These are phyloP conservation scores for Phoenix roebelenii DNA, from an alignment of 176 grass and related monocot species.

Conservation along the genomic window DNA sequence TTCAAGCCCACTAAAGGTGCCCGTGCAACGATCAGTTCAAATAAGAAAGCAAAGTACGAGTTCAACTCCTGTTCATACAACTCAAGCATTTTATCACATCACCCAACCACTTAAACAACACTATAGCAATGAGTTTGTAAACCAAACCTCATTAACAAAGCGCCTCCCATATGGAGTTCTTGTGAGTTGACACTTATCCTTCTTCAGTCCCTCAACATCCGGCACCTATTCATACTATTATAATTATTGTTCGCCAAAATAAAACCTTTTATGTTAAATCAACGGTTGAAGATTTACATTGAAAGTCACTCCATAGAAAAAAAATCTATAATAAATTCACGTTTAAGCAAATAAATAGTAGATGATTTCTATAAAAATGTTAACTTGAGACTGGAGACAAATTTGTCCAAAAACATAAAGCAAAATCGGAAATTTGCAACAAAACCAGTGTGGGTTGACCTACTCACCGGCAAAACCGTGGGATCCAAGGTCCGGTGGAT, in stretches of 20 bases:
- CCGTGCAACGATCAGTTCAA: conserved; percentile 58
- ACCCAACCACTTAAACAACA: conserved; percentile 11
- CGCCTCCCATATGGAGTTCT: conserved; percentile 62
- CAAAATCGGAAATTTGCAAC: no score
- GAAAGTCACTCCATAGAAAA: no score
- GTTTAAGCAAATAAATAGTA: no score
- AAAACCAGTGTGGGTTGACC: no score
- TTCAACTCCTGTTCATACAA: conserved; percentile 65
- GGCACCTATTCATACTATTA: conserved; percentile 41
- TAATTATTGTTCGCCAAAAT: no score
- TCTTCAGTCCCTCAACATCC: conserved; percentile 41
- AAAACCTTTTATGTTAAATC: no score
- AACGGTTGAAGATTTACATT: no score
- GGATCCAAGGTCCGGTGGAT: conserved; percentile 71
- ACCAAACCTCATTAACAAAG: conserved; percentile 40
- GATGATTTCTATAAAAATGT: no score
- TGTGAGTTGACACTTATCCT: conserved; percentile 81
- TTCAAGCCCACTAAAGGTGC: conserved; percentile 72
- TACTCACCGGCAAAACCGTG: conserved; percentile 52
- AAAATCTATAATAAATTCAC: no score
- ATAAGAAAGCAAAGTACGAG: conserved; percentile 73
- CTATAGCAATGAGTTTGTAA: neutral
- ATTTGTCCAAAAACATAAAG: no score
- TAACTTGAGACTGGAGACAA: no score
- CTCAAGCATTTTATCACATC: conserved; percentile 4